A percentile compares a stretch with the other conserved stretches of the same genome.
phyloP scores from a whole-genome alignment of 2,329 filamentous ascomycete genomes.

The Dactylonectria estremocensis region DNA sequence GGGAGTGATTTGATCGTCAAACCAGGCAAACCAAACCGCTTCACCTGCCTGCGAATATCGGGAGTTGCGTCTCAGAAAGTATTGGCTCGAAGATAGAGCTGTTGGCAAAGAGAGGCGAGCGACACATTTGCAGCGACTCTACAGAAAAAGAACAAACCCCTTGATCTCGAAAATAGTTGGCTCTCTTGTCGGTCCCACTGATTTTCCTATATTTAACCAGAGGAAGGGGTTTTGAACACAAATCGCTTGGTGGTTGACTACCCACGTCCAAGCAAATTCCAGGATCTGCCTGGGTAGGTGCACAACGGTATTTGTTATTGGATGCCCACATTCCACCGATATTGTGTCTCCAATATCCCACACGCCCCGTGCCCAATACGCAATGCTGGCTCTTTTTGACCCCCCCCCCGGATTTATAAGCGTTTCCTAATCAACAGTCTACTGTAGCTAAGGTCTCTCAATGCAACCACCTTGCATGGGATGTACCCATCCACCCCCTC shows the following conservation, averaged over 20 bases:
- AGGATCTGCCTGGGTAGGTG: background rate
- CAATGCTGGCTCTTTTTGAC: conserved; percentile 23
- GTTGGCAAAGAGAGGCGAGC: background rate
- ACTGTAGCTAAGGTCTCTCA: conserved; percentile 27
- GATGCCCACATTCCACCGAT: conserved; percentile 6
- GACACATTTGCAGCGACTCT: background rate
- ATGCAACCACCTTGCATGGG: conserved; percentile 43
- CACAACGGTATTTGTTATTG: background rate
- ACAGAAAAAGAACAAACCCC: background rate
- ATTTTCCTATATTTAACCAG: background rate
- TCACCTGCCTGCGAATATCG: background rate
- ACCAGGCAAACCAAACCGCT: background rate
- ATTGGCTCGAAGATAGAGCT: background rate
- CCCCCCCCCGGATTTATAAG: conserved; percentile 40
- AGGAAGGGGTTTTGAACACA: background rate
- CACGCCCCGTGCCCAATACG: conserved; percentile 10
- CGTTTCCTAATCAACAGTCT: conserved; percentile 37
- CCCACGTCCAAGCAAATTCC: background rate
- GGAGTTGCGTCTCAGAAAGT: background rate
- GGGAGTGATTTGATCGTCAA: background rate
- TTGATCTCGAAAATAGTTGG: background rate
- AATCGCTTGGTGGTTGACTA: background rate
- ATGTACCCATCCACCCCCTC: conserved; percentile 33
- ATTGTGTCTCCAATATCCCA: conserved; percentile 21
- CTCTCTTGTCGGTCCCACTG: background rate